phyloP scores from a whole-genome alignment of 768 basidiomycete genomes.

The Tulasnella sp. region DNA sequence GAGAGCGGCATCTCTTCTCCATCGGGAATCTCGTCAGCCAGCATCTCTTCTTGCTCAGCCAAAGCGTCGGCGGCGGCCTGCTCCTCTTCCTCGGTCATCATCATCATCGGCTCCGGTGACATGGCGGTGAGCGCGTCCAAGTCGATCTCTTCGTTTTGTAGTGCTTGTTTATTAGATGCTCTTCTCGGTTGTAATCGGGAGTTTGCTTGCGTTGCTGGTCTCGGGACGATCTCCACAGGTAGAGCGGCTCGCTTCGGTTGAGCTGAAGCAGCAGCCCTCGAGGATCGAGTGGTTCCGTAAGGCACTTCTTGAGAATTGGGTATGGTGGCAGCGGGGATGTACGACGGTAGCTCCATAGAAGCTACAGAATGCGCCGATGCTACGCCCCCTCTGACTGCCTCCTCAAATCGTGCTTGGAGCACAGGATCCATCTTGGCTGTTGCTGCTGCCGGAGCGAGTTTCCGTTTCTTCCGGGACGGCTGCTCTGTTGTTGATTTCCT shows the following conservation, averaged over 20 bases:
- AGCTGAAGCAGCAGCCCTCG: neutral
- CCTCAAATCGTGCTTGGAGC: constrained; percentile 18
- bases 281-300: constrained; percentile 15
- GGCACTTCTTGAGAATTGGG: constrained; percentile 10
- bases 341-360: constrained; percentile 28
- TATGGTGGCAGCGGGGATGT: constrained; percentile 30
- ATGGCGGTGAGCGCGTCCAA: constrained; percentile 22
- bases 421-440: constrained; percentile 15
- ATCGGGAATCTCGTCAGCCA: neutral
- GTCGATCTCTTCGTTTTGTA: constrained; percentile 4
- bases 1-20: neutral
- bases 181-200: constrained; percentile 2
- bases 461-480: constrained; percentile 24
- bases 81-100: constrained; percentile 18
- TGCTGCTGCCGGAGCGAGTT: constrained; percentile 17
- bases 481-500: constrained; percentile 13
- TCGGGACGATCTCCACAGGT: constrained; percentile 21
- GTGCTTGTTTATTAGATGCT: constrained; percentile 11
- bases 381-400: constrained; percentile 30
- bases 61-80: neutral
- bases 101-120: constrained; percentile 18
- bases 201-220: constrained; percentile 1
- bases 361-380: constrained; percentile 29
- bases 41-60: constrained; percentile 2
- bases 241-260: constrained; percentile 10